phyloP scores from a whole-genome alignment of 805 yeast genomes.

The Hanseniaspora vineae region DNA sequence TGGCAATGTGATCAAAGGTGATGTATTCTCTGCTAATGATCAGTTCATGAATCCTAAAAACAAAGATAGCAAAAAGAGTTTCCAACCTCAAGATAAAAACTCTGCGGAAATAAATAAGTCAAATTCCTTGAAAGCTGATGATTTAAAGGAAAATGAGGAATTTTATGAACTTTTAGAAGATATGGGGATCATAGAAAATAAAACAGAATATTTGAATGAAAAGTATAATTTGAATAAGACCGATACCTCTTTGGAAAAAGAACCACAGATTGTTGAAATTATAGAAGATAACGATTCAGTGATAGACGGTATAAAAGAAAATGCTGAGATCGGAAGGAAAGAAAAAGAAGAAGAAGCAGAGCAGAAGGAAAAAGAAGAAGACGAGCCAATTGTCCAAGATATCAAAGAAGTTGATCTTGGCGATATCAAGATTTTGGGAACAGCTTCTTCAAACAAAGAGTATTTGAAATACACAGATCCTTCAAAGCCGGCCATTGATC shows the following conservation, averaged over 20 bases:
- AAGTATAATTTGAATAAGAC: background rate
- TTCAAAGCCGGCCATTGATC: constrained; percentile 9
- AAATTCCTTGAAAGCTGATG: background rate
- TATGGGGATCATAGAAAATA: constrained; percentile 1
- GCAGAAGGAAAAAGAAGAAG: background rate
- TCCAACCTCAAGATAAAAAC: constrained; percentile 1
- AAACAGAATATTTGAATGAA: background rate
- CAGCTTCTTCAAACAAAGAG: constrained; percentile 1
- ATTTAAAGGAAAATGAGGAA: background rate
- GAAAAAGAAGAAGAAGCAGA: background rate
- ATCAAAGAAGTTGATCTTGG: constrained; percentile 7
- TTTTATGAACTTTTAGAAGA: constrained; percentile 2
- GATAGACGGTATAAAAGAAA: background rate
- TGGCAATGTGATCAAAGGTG: constrained; percentile 21
- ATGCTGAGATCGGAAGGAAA: background rate
- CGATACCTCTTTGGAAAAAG: background rate
- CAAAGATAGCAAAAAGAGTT: too few relatives aligned
- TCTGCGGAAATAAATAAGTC: background rate
- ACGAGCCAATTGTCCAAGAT: background rate
- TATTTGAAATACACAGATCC: constrained; percentile 5
- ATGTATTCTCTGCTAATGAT: constrained; percentile 1
- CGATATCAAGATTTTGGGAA: constrained; percentile 6
- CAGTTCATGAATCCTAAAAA: constrained; percentile 1
- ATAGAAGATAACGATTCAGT: background rate
- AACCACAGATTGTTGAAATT: background rate